Evolutionary conservation across 208 protist species (phyloP).

Genomic region (Lotmaria passim): DNA sequence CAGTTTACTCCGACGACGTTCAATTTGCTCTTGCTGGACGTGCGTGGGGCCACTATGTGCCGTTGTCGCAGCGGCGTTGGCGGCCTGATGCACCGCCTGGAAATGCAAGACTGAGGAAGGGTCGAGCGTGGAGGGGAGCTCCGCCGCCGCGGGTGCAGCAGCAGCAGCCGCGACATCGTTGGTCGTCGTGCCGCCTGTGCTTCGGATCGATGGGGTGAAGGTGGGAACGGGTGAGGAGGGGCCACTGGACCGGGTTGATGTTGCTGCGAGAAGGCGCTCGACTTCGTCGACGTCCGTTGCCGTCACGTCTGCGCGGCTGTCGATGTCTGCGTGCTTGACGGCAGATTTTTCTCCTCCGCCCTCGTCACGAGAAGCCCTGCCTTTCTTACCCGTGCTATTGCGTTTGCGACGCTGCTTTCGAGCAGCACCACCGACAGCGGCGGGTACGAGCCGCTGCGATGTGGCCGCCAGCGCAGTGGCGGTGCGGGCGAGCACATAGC

Average conservation of each 20-base stretch:
- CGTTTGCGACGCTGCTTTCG: constrained; percentile 12
- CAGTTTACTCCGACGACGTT: constrained; percentile 76
- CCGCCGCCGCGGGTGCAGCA: background rate
- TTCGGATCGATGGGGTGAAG: background rate
- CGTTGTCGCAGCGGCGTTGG: background rate
- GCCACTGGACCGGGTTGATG: background rate
- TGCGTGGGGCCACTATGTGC: constrained; percentile 17
- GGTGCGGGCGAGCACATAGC: constrained; percentile 19
- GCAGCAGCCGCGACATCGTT: background rate
- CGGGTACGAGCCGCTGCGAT: constrained; percentile 2
- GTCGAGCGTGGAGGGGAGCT: constrained; percentile 5
- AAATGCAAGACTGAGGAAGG: constrained; percentile 19
- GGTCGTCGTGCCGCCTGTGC: background rate
- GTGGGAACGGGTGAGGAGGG: background rate
- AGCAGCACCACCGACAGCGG: too few relatives aligned
- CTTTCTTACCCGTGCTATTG: background rate
- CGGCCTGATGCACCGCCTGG: constrained; percentile 23
- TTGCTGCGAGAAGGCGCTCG: constrained; percentile 20
- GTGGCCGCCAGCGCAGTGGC: constrained; percentile 14
- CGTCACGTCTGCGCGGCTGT: background rate
- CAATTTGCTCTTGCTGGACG: constrained; percentile 46
- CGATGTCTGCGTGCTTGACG: background rate
- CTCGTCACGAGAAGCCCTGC: background rate
- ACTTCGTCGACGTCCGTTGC: constrained; percentile 26
- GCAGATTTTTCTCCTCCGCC: background rate